Conservation (phyloP, 331 rosid species). For the Cucumis variabilis region DNA sequence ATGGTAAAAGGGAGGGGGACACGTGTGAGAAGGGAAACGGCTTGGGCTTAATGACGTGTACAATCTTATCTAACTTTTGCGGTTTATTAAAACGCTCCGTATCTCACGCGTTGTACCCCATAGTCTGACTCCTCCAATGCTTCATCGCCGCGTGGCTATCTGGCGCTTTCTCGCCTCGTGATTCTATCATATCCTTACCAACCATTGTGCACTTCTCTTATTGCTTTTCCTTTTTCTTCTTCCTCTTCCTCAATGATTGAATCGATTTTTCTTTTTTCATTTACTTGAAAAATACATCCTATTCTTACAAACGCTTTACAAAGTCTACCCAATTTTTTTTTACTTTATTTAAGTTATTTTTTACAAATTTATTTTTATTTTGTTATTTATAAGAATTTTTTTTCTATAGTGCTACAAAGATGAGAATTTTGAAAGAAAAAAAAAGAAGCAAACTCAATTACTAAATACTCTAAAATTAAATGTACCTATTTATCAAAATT, state of each 20-base stretch:
- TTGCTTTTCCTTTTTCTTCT: not conserved
- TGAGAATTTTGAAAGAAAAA: too few relatives aligned
- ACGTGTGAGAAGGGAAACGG: not conserved
- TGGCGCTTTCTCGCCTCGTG: not conserved
- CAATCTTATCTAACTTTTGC: slow-evolving; percentile 18
- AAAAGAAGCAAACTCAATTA: too few relatives aligned
- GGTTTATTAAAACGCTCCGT: not conserved
- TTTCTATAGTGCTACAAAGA: too few relatives aligned
- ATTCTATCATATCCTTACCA: slow-evolving; percentile 11
- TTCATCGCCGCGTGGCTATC: not conserved
- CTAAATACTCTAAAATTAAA: too few relatives aligned
- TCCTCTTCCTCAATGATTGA: not conserved
- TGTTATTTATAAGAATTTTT: too few relatives aligned
- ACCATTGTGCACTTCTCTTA: not conserved
- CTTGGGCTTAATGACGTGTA: not conserved
- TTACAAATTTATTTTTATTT: too few relatives aligned
- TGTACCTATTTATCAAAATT: too few relatives aligned
- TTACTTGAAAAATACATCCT: too few relatives aligned
- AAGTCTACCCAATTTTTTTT: too few relatives aligned
- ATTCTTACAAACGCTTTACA: too few relatives aligned
- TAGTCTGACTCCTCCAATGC: not conserved
- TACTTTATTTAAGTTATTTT: too few relatives aligned
- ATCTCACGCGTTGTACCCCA: slow-evolving; percentile 13
- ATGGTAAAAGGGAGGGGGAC: not conserved
- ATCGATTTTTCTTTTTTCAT: not conserved